phyloP scores from a whole-genome alignment of 495 filamentous ascomycete species.

The Podospora tetraspora region DNA sequence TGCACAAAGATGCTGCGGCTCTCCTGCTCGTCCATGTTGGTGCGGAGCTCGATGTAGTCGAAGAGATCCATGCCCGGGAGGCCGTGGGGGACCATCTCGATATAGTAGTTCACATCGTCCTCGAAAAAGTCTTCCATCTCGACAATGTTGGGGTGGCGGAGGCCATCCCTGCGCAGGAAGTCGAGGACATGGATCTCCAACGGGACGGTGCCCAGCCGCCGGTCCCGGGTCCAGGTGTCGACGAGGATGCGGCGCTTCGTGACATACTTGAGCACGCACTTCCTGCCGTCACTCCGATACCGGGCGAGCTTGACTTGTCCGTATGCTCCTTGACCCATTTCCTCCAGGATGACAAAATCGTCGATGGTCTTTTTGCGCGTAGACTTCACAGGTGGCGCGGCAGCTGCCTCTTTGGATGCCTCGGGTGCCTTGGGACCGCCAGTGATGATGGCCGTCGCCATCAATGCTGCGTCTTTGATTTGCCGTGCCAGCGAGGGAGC shows the following conservation, averaged over 20 bases:
- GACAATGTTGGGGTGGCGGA: slow-evolving; percentile 91
- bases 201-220: slow-evolving; percentile 90
- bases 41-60: slow-evolving; percentile 94
- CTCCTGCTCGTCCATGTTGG: slow-evolving; percentile 93
- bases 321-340: slow-evolving; percentile 98
- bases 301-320: slow-evolving; percentile 96
- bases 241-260: slow-evolving; percentile 96
- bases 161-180: slow-evolving; percentile 80
- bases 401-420: slow-evolving; percentile 30
- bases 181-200: slow-evolving; percentile 97
- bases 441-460: slow-evolving; percentile 43
- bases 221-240: slow-evolving; percentile 96
- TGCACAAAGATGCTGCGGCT: slow-evolving; percentile 93
- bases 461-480: slow-evolving; percentile 61
- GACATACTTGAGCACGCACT: slow-evolving; percentile 94
- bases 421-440: slow-evolving; percentile 31
- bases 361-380: slow-evolving; percentile 70
- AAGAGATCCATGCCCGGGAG: slow-evolving; percentile 98
- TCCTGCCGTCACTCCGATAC: slow-evolving; percentile 73
- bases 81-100: slow-evolving; percentile 96
- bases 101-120: slow-evolving; percentile 97
- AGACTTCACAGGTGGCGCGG: slow-evolving; percentile 24
- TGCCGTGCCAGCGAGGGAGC: slow-evolving; percentile 67
- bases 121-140: slow-evolving; percentile 99
- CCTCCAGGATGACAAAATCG: slow-evolving; percentile 90